Evolutionary conservation across 2,329 filamentous ascomycete genomes (phyloP), one percentile per base, ranked within the genome.

Genomic region (Penicillium rolfsii): DNA sequence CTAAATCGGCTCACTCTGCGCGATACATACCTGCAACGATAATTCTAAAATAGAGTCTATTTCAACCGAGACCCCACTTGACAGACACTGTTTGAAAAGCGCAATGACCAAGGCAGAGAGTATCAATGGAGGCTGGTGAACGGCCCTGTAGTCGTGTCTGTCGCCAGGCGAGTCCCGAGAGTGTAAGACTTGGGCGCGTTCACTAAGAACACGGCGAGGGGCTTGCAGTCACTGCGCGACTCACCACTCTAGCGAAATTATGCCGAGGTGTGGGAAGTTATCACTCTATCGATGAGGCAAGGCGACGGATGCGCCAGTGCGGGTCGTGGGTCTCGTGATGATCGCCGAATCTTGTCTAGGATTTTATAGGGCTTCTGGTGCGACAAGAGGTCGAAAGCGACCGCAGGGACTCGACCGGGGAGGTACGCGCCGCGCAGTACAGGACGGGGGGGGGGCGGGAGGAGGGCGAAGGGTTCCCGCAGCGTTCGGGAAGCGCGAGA

Each of bases 191-290:
- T 30, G 33, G 52, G 46, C 41, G 55, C 57, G 52, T 41, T 50
- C 46, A 28, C 28, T 24, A 19, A 58, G 19, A 38, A 14, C 33
- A 52, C 50, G 50, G 12, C 11, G 35, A 35, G 40, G 2, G 12
- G 11, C 16, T 36, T 38, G 48, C 48, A 35, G 30, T 41, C 57
- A 46, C 16, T 52, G 49, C 45, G 33, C 57, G 22, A 74, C 74
- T 74, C 64, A 76, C 74, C 71, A 72, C 59, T 75, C 73, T 76
- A 74, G 61, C 63, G 16, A 16, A 24, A 43, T 22, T 24, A n/a
- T 45, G 38, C 38, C 4, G n/a, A 16, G n/a, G 66, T 67, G 64
- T 41, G 41, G 41, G 60, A 59, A 55, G 74, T 67, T 73, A 72
- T 67, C 64, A 67, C 68, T 53, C 50, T 53, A 41, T 40, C 35